Evolutionary conservation across 1,284 basidiomycete species (phyloP).

Genomic region (Ganoderma leucocontextum): DNA sequence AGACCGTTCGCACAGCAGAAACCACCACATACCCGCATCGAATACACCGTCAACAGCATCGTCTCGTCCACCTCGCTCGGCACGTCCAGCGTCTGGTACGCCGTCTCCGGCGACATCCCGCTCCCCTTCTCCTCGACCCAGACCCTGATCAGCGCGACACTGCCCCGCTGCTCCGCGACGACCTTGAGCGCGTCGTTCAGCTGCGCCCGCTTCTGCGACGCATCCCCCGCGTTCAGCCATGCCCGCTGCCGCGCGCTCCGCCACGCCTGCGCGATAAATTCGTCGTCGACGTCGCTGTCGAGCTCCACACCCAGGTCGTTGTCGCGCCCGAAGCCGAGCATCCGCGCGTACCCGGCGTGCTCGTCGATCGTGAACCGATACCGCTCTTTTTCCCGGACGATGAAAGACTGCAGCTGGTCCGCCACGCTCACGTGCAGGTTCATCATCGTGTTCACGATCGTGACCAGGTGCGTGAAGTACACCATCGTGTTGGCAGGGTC

Average conservation of each 20-base stretch:
- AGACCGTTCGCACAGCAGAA: conserved; percentile 9
- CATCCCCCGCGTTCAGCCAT: conserved; percentile 60
- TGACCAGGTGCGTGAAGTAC: conserved; percentile 67
- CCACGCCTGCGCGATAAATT: conserved; percentile 76
- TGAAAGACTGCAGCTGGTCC: conserved; percentile 60
- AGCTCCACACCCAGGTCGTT: conserved; percentile 68
- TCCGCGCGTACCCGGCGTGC: conserved; percentile 32
- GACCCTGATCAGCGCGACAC: conserved; percentile 52
- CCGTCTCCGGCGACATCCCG: conserved; percentile 74
- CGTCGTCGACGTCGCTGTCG: conserved; percentile 70
- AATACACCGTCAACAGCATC: conserved; percentile 78
- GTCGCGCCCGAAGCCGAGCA: conserved; percentile 74
- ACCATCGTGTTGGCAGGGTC: conserved; percentile 66
- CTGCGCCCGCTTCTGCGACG: conserved; percentile 50
- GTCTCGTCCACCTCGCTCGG: conserved; percentile 76
- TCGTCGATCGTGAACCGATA: conserved; percentile 54
- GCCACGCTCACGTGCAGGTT: conserved; percentile 52
- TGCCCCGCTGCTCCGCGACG: conserved; percentile 67
- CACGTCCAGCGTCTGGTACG: conserved; percentile 78
- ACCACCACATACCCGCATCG: conserved; percentile 68
- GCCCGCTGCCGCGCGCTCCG: conserved; percentile 66
- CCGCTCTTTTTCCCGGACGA: conserved; percentile 67
- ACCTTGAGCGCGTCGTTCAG: conserved; percentile 73
- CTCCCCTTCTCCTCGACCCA: conserved; percentile 64
- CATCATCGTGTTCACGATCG: conserved; percentile 58